Evolutionary conservation across 257 asterid genomes (phyloP), one percentile per base, ranked within the genome.

Genomic region (Solanum ahanhuiri): DNA sequence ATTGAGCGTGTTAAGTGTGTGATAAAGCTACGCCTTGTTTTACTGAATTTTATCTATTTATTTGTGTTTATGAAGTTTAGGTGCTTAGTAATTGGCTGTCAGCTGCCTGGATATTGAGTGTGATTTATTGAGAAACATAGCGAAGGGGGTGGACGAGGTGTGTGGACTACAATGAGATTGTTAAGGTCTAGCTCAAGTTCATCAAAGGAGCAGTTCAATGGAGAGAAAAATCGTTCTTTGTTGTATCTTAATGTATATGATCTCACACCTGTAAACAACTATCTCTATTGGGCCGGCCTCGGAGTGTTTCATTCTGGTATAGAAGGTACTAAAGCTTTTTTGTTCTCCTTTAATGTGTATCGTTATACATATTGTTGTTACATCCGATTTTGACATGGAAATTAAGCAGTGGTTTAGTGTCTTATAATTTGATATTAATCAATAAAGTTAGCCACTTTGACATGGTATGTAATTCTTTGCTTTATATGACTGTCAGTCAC

Each of bases 301-400:
- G 98, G 98, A 60, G 92, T 95, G 85, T 95, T 92, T 87, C 98
- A 94, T 91, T 94, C 98, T 15, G 98, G 98, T 37, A 93, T 95
- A 89, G 97, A 95, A 95, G 98, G 98, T 95, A 95, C 45, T 14
- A 81, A 84, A 39, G 15, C 25, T 15, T 81, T 2, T 31, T 23
- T 7, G 4, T 37, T 73, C 41, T 17, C 79, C 76, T 83, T 72
- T 63, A 23, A 25, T 86, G 12, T 79, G 41, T 45, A 30, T 45
- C 18, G 20, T 28, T 30, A 30, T 81, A 10, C 39, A 28, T 79
- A 45, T 18, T 48, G 84, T 6, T 48, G 67, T 81, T 43, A 25
- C 37, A 43, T 77, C 39, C 23, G 15, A 25, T 77, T 77, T 77
- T 77, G 64, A 28, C 17, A 25, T 77, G 83, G 14, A 43, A 77